phyloP scores from a whole-genome alignment of 2,329 filamentous ascomycete species.

The Akanthomyces muscarius region DNA sequence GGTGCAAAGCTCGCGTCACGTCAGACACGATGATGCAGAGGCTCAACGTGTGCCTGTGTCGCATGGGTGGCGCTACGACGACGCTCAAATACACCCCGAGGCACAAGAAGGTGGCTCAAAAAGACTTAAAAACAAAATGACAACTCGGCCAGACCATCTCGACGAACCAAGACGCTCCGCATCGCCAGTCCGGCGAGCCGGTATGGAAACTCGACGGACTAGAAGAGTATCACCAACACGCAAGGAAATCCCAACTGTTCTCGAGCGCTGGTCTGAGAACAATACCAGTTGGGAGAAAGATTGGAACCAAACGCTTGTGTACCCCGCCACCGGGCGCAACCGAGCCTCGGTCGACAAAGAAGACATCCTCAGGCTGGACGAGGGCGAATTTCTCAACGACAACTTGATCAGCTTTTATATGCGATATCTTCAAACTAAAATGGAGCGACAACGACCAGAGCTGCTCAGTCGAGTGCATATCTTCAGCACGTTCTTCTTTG shows the following conservation, averaged over 20 bases:
- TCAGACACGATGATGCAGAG: not conserved
- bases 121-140: slow-evolving; percentile 29
- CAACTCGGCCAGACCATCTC: not conserved
- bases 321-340: slow-evolving; percentile 53
- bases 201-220: slow-evolving; percentile 25
- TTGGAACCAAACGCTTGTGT: slow-evolving; percentile 60
- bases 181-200: slow-evolving; percentile 10
- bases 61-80: not conserved
- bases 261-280: slow-evolving; percentile 45
- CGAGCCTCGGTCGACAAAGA: slow-evolving; percentile 63
- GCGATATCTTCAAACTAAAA: slow-evolving; percentile 61
- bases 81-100: not conserved
- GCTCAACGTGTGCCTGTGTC: not conserved
- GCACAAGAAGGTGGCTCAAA: not conserved
- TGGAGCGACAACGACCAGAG: slow-evolving; percentile 52
- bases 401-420: slow-evolving; percentile 88
- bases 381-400: slow-evolving; percentile 87
- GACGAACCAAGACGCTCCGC: not conserved
- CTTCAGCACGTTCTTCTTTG: slow-evolving; percentile 91
- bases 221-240: slow-evolving; percentile 22
- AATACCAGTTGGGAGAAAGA: slow-evolving; percentile 48
- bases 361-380: slow-evolving; percentile 75
- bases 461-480: slow-evolving; percentile 69
- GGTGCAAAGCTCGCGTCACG: not conserved
- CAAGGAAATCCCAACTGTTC: slow-evolving; percentile 16